Conservation (phyloP, 2,329 filamentous ascomycete genomes). For the Gremmenia infestans region DNA sequence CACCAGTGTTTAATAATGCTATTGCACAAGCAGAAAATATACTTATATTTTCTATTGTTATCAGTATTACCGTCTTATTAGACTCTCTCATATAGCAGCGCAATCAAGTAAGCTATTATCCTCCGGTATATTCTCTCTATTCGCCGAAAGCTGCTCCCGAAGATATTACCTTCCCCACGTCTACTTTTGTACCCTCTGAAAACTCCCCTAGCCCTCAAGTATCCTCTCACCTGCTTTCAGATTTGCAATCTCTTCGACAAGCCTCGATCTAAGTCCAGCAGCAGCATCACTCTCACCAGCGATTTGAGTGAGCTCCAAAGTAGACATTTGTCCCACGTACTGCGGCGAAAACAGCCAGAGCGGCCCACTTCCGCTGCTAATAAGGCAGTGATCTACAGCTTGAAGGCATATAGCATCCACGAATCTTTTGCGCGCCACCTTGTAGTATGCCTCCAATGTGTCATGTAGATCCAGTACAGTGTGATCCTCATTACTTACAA, state of each 20-base stretch:
- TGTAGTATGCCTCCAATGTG: conserved; percentile 56
- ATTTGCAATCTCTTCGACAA: conserved; percentile 43
- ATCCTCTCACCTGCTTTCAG: conserved; percentile 37
- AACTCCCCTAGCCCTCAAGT: conserved; percentile 6
- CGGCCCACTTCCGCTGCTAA: conserved; percentile 45
- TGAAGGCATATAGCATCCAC: conserved; percentile 59
- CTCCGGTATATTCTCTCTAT: no score
- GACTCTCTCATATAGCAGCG: no score
- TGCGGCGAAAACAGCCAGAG: conserved; percentile 47
- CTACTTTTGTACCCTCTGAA: no score
- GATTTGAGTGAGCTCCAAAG: conserved; percentile 47
- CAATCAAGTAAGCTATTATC: no score
- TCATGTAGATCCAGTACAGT: conserved; percentile 52
- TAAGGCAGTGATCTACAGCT: conserved; percentile 48
- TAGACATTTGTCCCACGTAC: conserved; percentile 44
- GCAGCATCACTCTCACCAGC: conserved; percentile 49
- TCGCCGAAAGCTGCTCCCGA: no score
- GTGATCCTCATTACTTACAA: conserved; percentile 35
- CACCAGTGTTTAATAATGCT: no score
- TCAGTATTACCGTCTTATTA: no score
- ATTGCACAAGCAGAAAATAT: no score
- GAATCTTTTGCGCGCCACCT: conserved; percentile 55
- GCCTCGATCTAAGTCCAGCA: conserved; percentile 35
- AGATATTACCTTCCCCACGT: no score
- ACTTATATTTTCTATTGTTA: no score